Evolutionary conservation across 228 moss, liverwort and hornwort species (phyloP), one percentile per base, ranked within the genome.

Genomic region (Sphagnum magellanicum): DNA sequence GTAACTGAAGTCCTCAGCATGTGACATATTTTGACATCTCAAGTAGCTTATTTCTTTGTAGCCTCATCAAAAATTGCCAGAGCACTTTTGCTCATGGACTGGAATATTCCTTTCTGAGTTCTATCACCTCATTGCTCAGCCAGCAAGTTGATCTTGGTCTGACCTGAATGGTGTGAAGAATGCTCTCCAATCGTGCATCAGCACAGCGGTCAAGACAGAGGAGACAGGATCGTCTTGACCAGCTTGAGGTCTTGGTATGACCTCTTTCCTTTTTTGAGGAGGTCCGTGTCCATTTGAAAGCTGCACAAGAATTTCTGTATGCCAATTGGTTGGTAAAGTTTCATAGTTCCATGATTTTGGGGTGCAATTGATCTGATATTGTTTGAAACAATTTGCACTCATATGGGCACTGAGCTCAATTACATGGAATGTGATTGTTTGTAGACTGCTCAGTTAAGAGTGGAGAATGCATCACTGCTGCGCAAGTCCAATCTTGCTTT

Each of bases 141-240:
- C 32, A 32, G 32, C 32, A 32, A 32, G 32, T 32, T 32, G 32
- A 32, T 32, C 32, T 32, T 32, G 32, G 32, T 32, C 32, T 32
- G 32, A 17, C 52, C 10, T 52, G 6, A 47, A 50, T n/a, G 68
- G 75, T 71, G 70, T 75, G 69, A 79, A 92, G 92, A 76, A 92
- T 88, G 90, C 78, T 86, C 47, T 92, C 92, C n/a, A 92, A 90
- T 70, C 90, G 92, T 63, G 90, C 88, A 47, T 92, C 92, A 15
- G 92, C 92, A 9, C 92, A 90, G 73, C 79, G 92, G 15, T 92
- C 89, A 6, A 86, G 92, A 71, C 88, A 88, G 67, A 77, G 92
- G 75, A 87, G 87, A 65, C 92, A 90, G 76, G 90, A 90, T 8
- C 85, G 92, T 77, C 67, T 92, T 59, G 89, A 89, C 53, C 85